Evolutionary conservation across 2,329 filamentous ascomycete species (phyloP).

Genomic region (Cytospora piceae): DNA sequence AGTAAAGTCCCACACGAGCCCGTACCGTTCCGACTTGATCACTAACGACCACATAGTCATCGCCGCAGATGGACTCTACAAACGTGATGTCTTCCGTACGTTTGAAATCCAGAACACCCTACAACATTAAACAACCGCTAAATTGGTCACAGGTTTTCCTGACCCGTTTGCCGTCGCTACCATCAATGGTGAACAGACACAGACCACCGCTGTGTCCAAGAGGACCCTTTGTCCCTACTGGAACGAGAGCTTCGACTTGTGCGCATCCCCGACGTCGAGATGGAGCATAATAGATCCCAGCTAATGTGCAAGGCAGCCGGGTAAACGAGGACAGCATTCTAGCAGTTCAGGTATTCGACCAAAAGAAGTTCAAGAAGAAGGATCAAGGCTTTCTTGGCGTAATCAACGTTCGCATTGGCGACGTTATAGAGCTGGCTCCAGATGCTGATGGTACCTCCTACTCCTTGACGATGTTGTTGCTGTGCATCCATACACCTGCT

Average conservation of each 20-base stretch:
- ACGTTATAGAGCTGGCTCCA: conserved; percentile 87
- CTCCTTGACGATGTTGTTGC: conserved; percentile 10
- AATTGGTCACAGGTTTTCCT: conserved; percentile 73
- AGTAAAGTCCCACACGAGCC: conserved; percentile 62
- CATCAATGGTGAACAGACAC: conserved; percentile 95
- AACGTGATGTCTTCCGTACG: conserved; percentile 98
- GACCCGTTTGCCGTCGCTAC: conserved; percentile 98
- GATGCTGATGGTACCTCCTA: conserved; percentile 78
- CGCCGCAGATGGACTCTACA: conserved; percentile 97
- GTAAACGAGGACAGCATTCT: conserved; percentile 95
- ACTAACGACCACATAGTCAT: conserved; percentile 72
- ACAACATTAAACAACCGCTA: conserved; percentile 34
- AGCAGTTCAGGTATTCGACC: conserved; percentile 97
- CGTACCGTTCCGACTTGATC: conserved; percentile 32
- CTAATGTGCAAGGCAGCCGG: conserved; percentile 58
- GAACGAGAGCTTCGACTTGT: conserved; percentile 99
- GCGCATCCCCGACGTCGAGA: conserved; percentile 44
- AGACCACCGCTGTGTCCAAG: conserved; percentile 96
- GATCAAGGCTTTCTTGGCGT: conserved; percentile 98
- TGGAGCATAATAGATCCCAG: neutral
- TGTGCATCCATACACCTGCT: conserved; percentile 37
- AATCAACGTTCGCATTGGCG: conserved; percentile 94
- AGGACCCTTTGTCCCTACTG: conserved; percentile 99
- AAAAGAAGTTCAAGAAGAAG: conserved; percentile 99
- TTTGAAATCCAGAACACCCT: conserved; percentile 35